Evolutionary conservation across 2,329 filamentous ascomycete species (phyloP).

Genomic region (Trichoderma arundinaceum): DNA sequence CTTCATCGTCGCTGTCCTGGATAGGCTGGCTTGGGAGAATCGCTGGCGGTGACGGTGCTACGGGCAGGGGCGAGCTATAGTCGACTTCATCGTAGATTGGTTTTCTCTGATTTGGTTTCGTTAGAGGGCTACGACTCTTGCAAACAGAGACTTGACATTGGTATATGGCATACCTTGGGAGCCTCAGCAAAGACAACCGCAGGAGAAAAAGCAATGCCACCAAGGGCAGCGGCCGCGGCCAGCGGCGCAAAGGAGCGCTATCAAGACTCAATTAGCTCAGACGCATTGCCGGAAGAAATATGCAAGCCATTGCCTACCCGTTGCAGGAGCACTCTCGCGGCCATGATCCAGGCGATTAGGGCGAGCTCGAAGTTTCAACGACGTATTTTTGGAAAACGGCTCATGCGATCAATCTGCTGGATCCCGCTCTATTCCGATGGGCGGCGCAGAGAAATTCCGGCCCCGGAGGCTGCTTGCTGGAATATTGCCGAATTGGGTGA

Average conservation of each 20-base stretch:
- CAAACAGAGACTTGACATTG: background rate
- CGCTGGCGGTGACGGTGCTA: slow-evolving; percentile 39
- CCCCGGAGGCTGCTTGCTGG: slow-evolving; percentile 2
- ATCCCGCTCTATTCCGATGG: slow-evolving; percentile 28
- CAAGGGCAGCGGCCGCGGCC: slow-evolving; percentile 55
- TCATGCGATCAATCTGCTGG: slow-evolving; percentile 27
- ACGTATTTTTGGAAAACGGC: slow-evolving; percentile 32
- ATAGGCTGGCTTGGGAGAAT: slow-evolving; percentile 42
- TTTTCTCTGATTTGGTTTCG: slow-evolving; percentile 52
- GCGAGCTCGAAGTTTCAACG: slow-evolving; percentile 38
- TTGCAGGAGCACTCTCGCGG: slow-evolving; percentile 64
- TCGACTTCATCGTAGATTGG: slow-evolving; percentile 82
- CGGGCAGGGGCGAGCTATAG: slow-evolving; percentile 46
- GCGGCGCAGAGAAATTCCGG: slow-evolving; percentile 29
- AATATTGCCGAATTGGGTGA: slow-evolving; percentile 14
- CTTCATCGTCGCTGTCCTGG: slow-evolving; percentile 36
- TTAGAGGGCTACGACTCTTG: background rate
- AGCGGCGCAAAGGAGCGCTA: slow-evolving; percentile 61
- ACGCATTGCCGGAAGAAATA: slow-evolving; percentile 29
- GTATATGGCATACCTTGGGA: slow-evolving; percentile 44
- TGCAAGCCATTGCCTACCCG: slow-evolving; percentile 50
- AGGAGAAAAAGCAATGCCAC: slow-evolving; percentile 55
- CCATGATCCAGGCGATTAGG: slow-evolving; percentile 62
- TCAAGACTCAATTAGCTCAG: slow-evolving; percentile 41
- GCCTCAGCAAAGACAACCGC: slow-evolving; percentile 59